phyloP scores from a whole-genome alignment of 495 filamentous ascomycete genomes.

The Pyrenopolyporus hunteri region DNA sequence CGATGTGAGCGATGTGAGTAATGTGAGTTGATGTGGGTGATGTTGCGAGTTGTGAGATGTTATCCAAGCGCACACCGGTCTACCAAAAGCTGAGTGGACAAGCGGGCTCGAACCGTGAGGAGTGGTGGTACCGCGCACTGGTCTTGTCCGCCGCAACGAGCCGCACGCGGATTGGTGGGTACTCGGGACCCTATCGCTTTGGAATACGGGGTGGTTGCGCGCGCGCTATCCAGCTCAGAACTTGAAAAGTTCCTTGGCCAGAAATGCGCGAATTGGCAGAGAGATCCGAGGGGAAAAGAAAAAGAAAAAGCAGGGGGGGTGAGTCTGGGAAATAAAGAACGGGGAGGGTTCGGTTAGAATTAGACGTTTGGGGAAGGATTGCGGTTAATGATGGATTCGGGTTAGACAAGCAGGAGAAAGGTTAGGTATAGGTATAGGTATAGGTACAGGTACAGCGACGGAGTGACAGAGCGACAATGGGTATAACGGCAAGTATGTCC shows the following conservation, averaged over 20 bases:
- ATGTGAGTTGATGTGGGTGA: not conserved
- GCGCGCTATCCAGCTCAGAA: slow-evolving; percentile 35
- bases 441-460: no score
- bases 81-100: slow-evolving; percentile 8
- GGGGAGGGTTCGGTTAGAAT: slow-evolving; percentile 29
- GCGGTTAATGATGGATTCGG: slow-evolving; percentile 36
- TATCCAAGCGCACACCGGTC: slow-evolving; percentile 20
- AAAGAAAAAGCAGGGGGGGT: not conserved
- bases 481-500: slow-evolving; percentile 34
- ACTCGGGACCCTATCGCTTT: slow-evolving; percentile 35
- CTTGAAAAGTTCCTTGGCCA: slow-evolving; percentile 20
- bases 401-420: slow-evolving; percentile 29
- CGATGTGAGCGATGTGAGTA: slow-evolving; percentile 16
- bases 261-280: slow-evolving; percentile 23
- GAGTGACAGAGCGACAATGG: slow-evolving; percentile 33
- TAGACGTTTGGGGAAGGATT: slow-evolving; percentile 24
- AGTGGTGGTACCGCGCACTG: slow-evolving; percentile 32
- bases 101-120: slow-evolving; percentile 18
- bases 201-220: slow-evolving; percentile 23
- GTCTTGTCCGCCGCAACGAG: slow-evolving; percentile 33
- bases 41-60: slow-evolving; percentile 21
- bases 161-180: slow-evolving; percentile 37
- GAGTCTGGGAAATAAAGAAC: slow-evolving; percentile 18
- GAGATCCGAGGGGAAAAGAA: slow-evolving; percentile 12
- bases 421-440: no score